Base-by-base conservation (phyloP, 179 eudicot genomes). In the Dionaea muscipula region DNA sequence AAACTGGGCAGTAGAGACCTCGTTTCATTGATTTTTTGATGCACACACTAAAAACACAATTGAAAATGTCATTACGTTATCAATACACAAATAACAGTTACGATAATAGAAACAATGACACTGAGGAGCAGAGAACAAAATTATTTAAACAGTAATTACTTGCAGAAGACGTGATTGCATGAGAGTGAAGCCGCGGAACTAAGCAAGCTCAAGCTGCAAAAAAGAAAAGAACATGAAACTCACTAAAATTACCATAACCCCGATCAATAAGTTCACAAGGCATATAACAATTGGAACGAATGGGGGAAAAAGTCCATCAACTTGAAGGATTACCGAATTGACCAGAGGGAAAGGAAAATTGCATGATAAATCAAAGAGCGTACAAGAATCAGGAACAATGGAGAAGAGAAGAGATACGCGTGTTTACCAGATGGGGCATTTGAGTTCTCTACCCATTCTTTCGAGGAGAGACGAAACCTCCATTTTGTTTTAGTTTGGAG, bases 81-180 rank as follows among this genome's bases (percentile, higher is more conserved):
- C 59, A 16, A 36, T 47, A 20, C 13, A 1, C 13, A 25, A 28
- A 64, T 53, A 54, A 11, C 10, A 2, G 12, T 33, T 16, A 51
- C 55, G 0, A 19, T 35, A 35, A 16, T 2, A 39, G 19, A 60
- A 26, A 0, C 38, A 39, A 41, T 13, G n/a, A 5, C 37, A n/a
- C 1, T 18, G n/a, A n/a, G n/a, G n/a, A 43, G 25, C 26, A 0
- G 16, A 1, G 16, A 58, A 50, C 1, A 38, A 44, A 12, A n/a
- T n/a, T n/a, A n/a, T n/a, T n/a, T n/a, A n/a, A n/a, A 37, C 26
- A 37, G 5, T 31, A 2, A 80, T 66, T 77, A 85, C 96, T 75
- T 75, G 96, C 96, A 85, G 76, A 88, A 88, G 24, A 85, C 84
- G 72, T 85, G 96, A 51, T 88, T 88, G 72, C 94, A 88, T 10